Percentiles rank a stretch among this genome's conserved stretches.
Evolutionary conservation across 805 yeast species (phyloP).

Genomic region (Nakazawaea wickerhamii): DNA sequence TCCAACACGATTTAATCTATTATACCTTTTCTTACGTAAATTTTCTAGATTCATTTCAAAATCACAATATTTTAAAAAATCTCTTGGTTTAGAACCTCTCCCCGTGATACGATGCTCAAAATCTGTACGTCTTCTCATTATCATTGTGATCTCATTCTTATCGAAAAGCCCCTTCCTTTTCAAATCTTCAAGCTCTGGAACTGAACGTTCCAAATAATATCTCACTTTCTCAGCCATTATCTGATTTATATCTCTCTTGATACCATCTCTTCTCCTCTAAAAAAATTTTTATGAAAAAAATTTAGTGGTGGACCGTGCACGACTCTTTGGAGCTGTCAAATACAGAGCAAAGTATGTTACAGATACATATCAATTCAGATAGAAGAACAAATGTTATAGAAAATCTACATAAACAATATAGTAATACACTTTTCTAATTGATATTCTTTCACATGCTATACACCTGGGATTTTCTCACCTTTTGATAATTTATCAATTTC

Average conservation of each 20-base stretch:
- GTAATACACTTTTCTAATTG: neutral
- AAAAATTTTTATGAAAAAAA: neutral
- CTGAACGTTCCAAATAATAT: constrained; percentile 59
- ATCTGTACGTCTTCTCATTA: constrained; percentile 91
- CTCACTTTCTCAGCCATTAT: constrained; percentile 38
- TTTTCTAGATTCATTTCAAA: constrained; percentile 79
- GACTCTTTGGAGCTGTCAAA: too few relatives aligned
- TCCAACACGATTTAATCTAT: constrained; percentile 51
- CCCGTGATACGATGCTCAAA: constrained; percentile 88
- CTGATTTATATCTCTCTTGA: neutral
- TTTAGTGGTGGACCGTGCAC: neutral
- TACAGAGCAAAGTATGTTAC: too few relatives aligned
- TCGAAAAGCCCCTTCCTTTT: constrained; percentile 76
- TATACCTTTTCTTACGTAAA: constrained; percentile 65
- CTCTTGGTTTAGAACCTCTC: constrained; percentile 73
- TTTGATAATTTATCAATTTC: constrained; percentile 6
- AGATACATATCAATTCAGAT: too few relatives aligned
- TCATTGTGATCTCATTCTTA: constrained; percentile 72
- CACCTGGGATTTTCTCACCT: constrained; percentile 11
- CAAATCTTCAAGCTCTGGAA: constrained; percentile 90
- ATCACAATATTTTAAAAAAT: constrained; percentile 71
- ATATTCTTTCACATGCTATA: too few relatives aligned
- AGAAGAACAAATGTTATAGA: neutral
- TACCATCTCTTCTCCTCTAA: neutral
- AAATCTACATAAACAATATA: neutral